Evolutionary conservation across 2,329 filamentous ascomycete species (phyloP).

Genomic region (Exophiala sideris): DNA sequence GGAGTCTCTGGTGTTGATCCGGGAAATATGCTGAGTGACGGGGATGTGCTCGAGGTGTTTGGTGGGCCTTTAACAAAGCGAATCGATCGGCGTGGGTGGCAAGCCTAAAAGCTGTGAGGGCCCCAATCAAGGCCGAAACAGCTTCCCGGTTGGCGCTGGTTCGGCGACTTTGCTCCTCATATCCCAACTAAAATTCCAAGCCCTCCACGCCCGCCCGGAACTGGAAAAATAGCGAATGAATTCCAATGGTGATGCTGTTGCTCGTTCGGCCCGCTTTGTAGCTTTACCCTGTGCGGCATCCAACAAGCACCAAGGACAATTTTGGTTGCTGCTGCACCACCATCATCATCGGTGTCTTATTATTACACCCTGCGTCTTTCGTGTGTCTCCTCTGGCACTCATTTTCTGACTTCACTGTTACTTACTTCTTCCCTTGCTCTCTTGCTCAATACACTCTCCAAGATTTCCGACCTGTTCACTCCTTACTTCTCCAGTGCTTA

Average conservation of each 20-base stretch:
- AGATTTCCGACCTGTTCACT: slow-evolving; percentile 20
- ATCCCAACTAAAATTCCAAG: no score
- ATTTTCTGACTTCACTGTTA: slow-evolving; percentile 9
- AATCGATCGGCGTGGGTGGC: slow-evolving; percentile 17
- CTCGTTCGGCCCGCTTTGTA: background rate
- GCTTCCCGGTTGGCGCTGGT: background rate
- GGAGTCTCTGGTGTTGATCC: slow-evolving; percentile 16
- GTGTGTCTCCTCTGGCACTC: slow-evolving; percentile 3
- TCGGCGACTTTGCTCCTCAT: background rate
- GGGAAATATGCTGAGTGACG: slow-evolving; percentile 9
- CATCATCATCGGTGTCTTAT: slow-evolving; percentile 5
- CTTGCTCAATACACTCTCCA: slow-evolving; percentile 1
- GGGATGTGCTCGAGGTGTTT: slow-evolving; percentile 7
- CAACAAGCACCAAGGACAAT: background rate
- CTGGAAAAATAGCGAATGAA: background rate
- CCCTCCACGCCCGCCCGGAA: no score
- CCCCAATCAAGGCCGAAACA: slow-evolving; percentile 6
- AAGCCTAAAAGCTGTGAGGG: slow-evolving; percentile 8
- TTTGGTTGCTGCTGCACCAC: background rate
- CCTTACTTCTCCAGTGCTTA: slow-evolving; percentile 14
- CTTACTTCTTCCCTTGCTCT: slow-evolving; percentile 10
- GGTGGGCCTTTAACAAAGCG: slow-evolving; percentile 8
- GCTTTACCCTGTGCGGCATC: background rate
- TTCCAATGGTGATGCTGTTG: background rate
- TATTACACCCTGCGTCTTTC: slow-evolving; percentile 16